Evolutionary conservation across 2,329 filamentous ascomycete species (phyloP).

Genomic region (Furcasterigmium sp.): DNA sequence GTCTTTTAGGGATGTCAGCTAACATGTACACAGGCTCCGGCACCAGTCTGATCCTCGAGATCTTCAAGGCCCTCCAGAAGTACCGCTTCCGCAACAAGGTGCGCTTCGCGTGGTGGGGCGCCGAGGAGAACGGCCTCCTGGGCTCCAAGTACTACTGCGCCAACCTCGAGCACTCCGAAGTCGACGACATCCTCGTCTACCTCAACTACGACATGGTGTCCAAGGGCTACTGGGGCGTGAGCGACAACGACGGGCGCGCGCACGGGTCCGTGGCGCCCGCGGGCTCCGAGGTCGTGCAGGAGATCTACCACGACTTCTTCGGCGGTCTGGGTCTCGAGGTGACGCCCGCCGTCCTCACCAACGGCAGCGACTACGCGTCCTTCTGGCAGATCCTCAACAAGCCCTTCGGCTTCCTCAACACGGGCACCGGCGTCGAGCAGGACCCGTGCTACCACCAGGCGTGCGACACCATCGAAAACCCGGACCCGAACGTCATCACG

Average conservation of each 20-base stretch:
- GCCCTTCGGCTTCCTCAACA: constrained; percentile 53
- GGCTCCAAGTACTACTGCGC: constrained; percentile 30
- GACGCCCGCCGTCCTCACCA: constrained; percentile 22
- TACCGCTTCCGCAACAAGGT: constrained; percentile 29
- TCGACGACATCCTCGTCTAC: constrained; percentile 30
- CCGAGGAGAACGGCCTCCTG: constrained; percentile 36
- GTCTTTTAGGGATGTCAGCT: too few relatives aligned
- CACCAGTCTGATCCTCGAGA: constrained; percentile 32
- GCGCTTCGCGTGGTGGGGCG: constrained; percentile 40
- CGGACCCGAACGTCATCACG: constrained; percentile 28
- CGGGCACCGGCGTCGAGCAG: constrained; percentile 49
- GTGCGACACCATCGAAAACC: constrained; percentile 33
- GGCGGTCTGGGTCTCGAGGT: constrained; percentile 23
- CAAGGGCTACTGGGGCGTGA: constrained; percentile 28
- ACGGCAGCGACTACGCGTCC: constrained; percentile 55
- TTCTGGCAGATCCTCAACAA: constrained; percentile 50
- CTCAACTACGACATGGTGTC: constrained; percentile 38
- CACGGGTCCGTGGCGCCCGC: constrained; percentile 28
- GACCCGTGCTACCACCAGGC: constrained; percentile 27
- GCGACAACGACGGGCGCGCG: constrained; percentile 27
- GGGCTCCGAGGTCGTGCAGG: constrained; percentile 24
- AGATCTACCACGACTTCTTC: constrained; percentile 27
- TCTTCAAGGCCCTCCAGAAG: constrained; percentile 32
- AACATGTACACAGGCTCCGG: constrained; percentile 24
- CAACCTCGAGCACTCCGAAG: constrained; percentile 23